Evolutionary conservation across 73 alveolate species (phyloP), one percentile per base, ranked within the genome.

Genomic region (Paramecium tetraurelia): DNA sequence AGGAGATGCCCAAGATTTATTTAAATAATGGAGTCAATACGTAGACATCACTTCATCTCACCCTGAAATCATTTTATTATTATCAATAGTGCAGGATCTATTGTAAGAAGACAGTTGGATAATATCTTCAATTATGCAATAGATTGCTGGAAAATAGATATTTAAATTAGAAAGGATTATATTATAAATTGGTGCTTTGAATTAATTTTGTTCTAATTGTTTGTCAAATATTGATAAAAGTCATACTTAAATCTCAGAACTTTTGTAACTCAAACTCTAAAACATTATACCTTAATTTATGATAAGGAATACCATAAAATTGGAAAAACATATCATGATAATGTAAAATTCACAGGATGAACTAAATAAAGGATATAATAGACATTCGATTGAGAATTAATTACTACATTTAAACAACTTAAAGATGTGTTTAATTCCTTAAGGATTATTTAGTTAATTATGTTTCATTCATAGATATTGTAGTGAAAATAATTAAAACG

Each of bases 381-480:
- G 84, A 63, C 44, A 63, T 63, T 63, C 31, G 0, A 11, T 63
- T 3, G 84, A 63, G 46, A 63, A 63, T 63, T 63, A 33, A 12
- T 63, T 63, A 63, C 12, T 63, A 31, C 18, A 63, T 22, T 33
- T 63, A 33, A 63, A 27, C 29, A 27, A 63, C 29, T 33, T 63
- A 31, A 63, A 63, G 24, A 63, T 63, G 84, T 63, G 84, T 27
- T 33, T 63, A 24, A 63, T 63, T 33, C 84, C 84, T 63, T 63
- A 63, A 63, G 84, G 84, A 27, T 63, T 63, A 20, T 31, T 20
- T 27, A 63, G 84, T 27, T 63, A 63, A 63, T 63, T 63, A 1
- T 63, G 41, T 33, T 63, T 31, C 50, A 63, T 63, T 63, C 84
- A 63, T 63, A 63, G 84, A 63, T 63, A 63, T 63, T 63, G 84